Percentiles rank a stretch among this genome's conserved stretches.
phyloP scores from a whole-genome alignment of 805 yeast species.

The Saccharomyces eubayanus region DNA sequence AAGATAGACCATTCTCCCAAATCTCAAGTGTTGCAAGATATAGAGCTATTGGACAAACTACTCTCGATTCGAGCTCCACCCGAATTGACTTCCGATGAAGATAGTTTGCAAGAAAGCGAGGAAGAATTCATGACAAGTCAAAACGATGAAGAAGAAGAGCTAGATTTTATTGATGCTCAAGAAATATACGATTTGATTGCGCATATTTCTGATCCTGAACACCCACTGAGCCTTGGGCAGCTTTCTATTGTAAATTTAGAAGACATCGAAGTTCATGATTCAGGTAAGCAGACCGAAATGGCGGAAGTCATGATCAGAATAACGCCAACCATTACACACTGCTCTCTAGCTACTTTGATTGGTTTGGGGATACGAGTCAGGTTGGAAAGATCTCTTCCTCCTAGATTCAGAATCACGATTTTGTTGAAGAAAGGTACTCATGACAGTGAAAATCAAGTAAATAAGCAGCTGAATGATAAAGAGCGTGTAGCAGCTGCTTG shows the following conservation, averaged over 20 bases:
- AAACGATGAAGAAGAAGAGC: slow-evolving; percentile 31
- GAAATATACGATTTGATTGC: slow-evolving; percentile 84
- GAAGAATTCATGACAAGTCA: slow-evolving; percentile 17
- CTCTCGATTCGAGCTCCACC: slow-evolving; percentile 19
- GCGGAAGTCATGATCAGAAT: slow-evolving; percentile 74
- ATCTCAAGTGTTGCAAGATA: slow-evolving; percentile 20
- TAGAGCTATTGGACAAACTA: slow-evolving; percentile 26
- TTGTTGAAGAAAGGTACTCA: slow-evolving; percentile 86
- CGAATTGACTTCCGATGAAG: slow-evolving; percentile 18
- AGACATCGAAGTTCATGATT: slow-evolving; percentile 66
- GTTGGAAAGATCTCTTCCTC: slow-evolving; percentile 79
- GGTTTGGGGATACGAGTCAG: slow-evolving; percentile 93
- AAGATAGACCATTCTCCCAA: slow-evolving; percentile 21
- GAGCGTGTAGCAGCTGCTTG: slow-evolving; percentile 98
- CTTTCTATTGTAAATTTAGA: slow-evolving; percentile 81
- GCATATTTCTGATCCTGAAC: slow-evolving; percentile 91
- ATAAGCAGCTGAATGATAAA: slow-evolving; percentile 92
- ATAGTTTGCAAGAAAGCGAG: slow-evolving; percentile 9
- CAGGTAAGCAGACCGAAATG: slow-evolving; percentile 44
- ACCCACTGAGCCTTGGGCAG: slow-evolving; percentile 90
- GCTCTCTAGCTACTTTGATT: slow-evolving; percentile 90
- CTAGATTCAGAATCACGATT: slow-evolving; percentile 71
- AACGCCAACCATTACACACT: slow-evolving; percentile 96
- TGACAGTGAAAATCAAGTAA: slow-evolving; percentile 91
- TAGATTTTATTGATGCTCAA: slow-evolving; percentile 73